Conservation (phyloP, 2,329 filamentous ascomycete genomes). For the Calycina herbarum region DNA sequence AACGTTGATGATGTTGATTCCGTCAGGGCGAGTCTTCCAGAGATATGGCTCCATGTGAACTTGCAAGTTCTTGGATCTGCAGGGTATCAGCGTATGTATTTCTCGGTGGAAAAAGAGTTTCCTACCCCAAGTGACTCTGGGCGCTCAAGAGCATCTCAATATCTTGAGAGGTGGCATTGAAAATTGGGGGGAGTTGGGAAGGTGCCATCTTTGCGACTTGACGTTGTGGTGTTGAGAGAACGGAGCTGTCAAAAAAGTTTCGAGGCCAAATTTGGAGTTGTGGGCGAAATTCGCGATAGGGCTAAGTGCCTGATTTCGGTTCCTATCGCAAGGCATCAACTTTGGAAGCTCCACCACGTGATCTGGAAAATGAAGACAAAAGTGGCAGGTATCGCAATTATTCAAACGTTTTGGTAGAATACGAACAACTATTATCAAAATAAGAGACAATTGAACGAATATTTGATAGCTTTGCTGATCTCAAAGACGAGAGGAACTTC, state of each 20-base stretch:
- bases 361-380: not conserved
- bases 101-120: not conserved
- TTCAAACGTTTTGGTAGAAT: too few relatives aligned
- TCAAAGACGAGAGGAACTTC: too few relatives aligned
- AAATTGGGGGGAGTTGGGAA: conserved; percentile 87
- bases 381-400: too few relatives aligned
- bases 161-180: conserved; percentile 96
- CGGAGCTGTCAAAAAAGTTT: conserved; percentile 11
- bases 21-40: conserved; percentile 98
- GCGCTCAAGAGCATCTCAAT: conserved; percentile 99
- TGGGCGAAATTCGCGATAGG: conserved; percentile 5
- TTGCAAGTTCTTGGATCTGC: conserved; percentile 90
- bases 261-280: conserved; percentile 12
- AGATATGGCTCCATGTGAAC: conserved; percentile 99
- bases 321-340: conserved; percentile 16
- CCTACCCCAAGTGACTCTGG: conserved; percentile 83
- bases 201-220: conserved; percentile 84
- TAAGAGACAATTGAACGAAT: too few relatives aligned
- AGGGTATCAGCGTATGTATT: not conserved
- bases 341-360: conserved; percentile 8
- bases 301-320: conserved; percentile 18
- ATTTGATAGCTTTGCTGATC: too few relatives aligned
- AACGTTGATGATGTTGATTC: conserved; percentile 99
- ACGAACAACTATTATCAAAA: too few relatives aligned
- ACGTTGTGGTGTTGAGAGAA: conserved; percentile 37